Conservation (phyloP, 176 grass and related monocot species). For the Echinochloa phyllopogon region DNA sequence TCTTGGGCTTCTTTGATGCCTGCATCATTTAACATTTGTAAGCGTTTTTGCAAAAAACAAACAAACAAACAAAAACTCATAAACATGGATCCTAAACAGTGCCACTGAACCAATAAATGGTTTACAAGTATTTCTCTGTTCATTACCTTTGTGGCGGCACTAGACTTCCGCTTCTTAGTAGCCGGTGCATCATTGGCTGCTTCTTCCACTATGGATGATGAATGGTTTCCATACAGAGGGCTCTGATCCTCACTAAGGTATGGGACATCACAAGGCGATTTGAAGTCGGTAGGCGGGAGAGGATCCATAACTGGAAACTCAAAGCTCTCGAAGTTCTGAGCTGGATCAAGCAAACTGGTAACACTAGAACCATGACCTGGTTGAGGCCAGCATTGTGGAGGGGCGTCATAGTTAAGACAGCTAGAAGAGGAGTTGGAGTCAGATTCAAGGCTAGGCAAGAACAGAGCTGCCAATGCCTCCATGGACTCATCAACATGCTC, state of each 20-base stretch:
- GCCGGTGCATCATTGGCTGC: slow-evolving; percentile 26
- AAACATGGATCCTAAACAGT: slow-evolving; percentile 34
- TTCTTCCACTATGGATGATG: slow-evolving; percentile 50
- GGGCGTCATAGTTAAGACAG: slow-evolving; percentile 45
- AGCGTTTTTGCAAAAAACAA: background rate
- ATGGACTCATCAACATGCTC: slow-evolving; percentile 56
- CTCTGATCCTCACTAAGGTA: slow-evolving; percentile 37
- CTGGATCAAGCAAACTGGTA: slow-evolving; percentile 52
- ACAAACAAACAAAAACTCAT: background rate
- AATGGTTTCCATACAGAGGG: slow-evolving; percentile 39
- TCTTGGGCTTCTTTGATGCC: slow-evolving; percentile 64
- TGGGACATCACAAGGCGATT: slow-evolving; percentile 38
- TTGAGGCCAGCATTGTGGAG: slow-evolving; percentile 56
- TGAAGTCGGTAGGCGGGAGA: slow-evolving; percentile 4
- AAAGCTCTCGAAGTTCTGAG: slow-evolving; percentile 48
- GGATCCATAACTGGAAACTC: slow-evolving; percentile 44
- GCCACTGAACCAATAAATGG: slow-evolving; percentile 1
- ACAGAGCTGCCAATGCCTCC: slow-evolving; percentile 51
- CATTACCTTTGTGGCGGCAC: slow-evolving; percentile 53
- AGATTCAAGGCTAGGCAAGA: slow-evolving; percentile 58
- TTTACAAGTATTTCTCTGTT: background rate
- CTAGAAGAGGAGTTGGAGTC: slow-evolving; percentile 56
- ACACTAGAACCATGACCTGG: slow-evolving; percentile 32
- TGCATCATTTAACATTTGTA: slow-evolving; percentile 34
- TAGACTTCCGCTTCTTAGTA: slow-evolving; percentile 62